These are phyloP conservation scores for Coemansia javaensis DNA, from an alignment of 192 early-diverging fungal genomes.

Conservation along the genomic window DNA sequence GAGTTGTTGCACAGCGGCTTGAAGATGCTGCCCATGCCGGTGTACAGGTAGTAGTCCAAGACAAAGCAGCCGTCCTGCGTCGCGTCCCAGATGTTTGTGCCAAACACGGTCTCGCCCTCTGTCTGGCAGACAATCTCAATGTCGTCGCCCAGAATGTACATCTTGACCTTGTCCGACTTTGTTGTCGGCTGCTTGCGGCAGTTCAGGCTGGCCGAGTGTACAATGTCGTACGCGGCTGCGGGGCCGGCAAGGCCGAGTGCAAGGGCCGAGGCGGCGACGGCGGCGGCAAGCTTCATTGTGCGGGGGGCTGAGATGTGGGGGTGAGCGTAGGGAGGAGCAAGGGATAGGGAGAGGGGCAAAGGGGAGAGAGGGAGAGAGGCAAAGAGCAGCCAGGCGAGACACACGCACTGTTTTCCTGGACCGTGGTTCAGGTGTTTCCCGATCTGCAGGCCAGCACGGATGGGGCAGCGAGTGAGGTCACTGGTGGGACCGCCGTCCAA, in stretches of 20 bases:
- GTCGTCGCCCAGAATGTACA: conserved; percentile 32
- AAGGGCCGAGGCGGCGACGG: too few species aligned
- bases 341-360: not conserved
- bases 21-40: conserved; percentile 18
- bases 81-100: conserved; percentile 37
- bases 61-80: conserved; percentile 49
- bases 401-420: too few species aligned
- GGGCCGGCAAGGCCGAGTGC: conserved; percentile 13
- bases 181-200: conserved; percentile 38
- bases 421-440: too few species aligned
- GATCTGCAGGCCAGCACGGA: too few species aligned
- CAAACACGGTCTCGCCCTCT: conserved; percentile 19
- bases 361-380: not conserved
- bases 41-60: conserved; percentile 43
- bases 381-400: too few species aligned
- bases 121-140: conserved; percentile 43
- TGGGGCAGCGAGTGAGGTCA: too few species aligned
- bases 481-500: too few species aligned
- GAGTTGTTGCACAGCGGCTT: conserved; percentile 9
- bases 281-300: conserved; percentile 9
- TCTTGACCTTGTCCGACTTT: conserved; percentile 18
- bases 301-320: not conserved
- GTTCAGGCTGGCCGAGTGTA: conserved; percentile 30
- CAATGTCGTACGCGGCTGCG: conserved; percentile 24
- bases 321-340: not conserved